A percentile compares a stretch with the other conserved stretches of the same genome.
Evolutionary conservation across 2,329 filamentous ascomycete genomes (phyloP).

Genomic region (Dactylonectria macrodidyma): DNA sequence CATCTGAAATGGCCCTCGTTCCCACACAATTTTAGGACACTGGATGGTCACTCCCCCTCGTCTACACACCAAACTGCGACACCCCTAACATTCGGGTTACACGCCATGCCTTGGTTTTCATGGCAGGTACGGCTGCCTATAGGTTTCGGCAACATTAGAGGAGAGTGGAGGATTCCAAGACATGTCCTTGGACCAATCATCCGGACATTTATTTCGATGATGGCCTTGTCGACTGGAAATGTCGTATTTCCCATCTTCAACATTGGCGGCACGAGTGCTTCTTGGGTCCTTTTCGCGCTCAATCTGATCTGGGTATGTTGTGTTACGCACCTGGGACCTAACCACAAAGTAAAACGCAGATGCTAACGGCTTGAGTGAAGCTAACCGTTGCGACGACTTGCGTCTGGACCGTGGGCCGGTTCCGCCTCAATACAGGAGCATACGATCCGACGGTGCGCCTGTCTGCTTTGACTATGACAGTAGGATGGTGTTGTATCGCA

Average conservation of each 20-base stretch:
- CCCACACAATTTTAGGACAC: background rate
- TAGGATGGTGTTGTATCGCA: conserved; percentile 11
- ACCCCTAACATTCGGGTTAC: too few species aligned
- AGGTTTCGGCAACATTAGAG: background rate
- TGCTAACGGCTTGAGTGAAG: conserved; percentile 4
- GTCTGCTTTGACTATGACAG: conserved; percentile 11
- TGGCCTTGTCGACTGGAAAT: conserved; percentile 30
- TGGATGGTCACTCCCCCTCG: background rate
- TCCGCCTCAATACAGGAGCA: background rate
- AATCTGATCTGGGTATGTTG: conserved; percentile 27
- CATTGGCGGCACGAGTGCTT: conserved; percentile 20
- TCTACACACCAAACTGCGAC: background rate
- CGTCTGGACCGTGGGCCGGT: conserved; percentile 4
- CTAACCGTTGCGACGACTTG: background rate
- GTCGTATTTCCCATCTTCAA: conserved; percentile 22
- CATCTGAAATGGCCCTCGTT: background rate
- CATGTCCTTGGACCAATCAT: conserved; percentile 23
- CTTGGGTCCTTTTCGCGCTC: background rate
- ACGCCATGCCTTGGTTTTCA: conserved; percentile 6
- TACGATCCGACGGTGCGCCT: conserved; percentile 17
- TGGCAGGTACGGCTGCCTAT: background rate
- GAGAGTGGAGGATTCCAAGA: conserved; percentile 29
- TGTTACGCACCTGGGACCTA: background rate
- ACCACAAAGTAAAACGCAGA: background rate
- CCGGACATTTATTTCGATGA: conserved; percentile 16